A percentile compares a stretch with the other conserved stretches of the same genome.
phyloP scores from a whole-genome alignment of 1,284 basidiomycete genomes.

The Fomitopsis schrenkii region DNA sequence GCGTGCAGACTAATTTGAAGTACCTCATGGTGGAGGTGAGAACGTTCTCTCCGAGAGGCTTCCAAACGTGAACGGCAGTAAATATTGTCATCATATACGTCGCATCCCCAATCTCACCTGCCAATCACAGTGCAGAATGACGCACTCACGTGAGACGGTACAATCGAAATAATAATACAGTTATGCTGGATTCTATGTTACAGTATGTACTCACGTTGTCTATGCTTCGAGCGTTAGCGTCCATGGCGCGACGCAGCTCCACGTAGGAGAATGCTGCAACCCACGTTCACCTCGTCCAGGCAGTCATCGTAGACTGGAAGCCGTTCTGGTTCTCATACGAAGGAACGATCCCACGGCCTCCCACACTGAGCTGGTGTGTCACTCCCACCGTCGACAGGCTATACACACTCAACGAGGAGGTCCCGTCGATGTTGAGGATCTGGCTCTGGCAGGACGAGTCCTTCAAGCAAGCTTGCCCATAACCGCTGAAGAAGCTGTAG shows the following conservation, averaged over 20 bases:
- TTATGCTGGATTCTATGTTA: too few relatives aligned
- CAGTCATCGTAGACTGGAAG: conserved; percentile 55
- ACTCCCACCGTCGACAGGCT: conserved; percentile 61
- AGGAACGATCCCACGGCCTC: conserved; percentile 43
- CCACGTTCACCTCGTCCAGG: conserved; percentile 39
- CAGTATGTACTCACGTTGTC: too few relatives aligned
- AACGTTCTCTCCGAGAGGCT: neutral
- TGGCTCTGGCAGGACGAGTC: conserved; percentile 54
- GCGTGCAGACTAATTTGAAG: neutral
- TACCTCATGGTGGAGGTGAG: neutral
- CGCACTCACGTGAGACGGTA: too few relatives aligned
- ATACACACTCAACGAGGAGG: conserved; percentile 51
- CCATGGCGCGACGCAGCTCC: too few relatives aligned
- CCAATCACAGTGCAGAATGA: too few relatives aligned
- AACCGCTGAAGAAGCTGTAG: conserved; percentile 61
- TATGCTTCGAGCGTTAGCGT: too few relatives aligned
- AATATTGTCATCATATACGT: too few relatives aligned
- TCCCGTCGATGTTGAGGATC: conserved; percentile 52
- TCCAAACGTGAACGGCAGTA: too few relatives aligned
- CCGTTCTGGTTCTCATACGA: conserved; percentile 48
- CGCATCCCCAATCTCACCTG: too few relatives aligned
- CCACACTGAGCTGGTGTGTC: conserved; percentile 55
- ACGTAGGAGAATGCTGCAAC: too few relatives aligned
- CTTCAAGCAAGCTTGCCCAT: conserved; percentile 37
- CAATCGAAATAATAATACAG: too few relatives aligned